Evolutionary conservation across 2,329 filamentous ascomycete genomes (phyloP), one percentile per base, ranked within the genome.

Genomic region (Hypoxylon sp.): DNA sequence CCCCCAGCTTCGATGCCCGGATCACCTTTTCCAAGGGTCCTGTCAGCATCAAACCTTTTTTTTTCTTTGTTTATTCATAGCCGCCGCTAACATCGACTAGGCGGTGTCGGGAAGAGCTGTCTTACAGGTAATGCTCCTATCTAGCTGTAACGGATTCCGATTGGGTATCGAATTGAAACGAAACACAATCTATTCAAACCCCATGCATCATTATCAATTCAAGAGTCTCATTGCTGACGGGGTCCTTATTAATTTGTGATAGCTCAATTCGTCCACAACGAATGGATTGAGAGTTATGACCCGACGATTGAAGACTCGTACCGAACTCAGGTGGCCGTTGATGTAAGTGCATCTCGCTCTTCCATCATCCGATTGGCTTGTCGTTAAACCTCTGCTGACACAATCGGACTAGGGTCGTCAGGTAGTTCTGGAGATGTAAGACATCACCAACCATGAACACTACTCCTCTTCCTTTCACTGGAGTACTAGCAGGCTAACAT

Each of bases 221-320:
- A 42, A 39, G 32, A 51, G 61, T 65, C 35, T 24, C 42, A 55
- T 58, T 63, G 27, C 65, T 65, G 53, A 68, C 67, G 50, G 32
- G 54, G 56, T 39, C 62, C 67, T 56, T 69, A 65, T 47, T 66
- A 13, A 58, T 71, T 72, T 73, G 65, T 74, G 72, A 76, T 76
- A 93, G 93, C 94, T 76, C 93, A 97, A 85, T 97, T 97, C 76
- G 93, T 97, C 57, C 93, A 96, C 80, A 94, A 96, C 82, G 92
- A 97, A 75, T 97, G 93, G 92, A 95, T 97, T 78, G 93, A 97
- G 80, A 92, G 89, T 79, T 93, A 93, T 81, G 91, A 93, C 79
- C 91, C 91, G 15, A 93, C 91, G 17, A 93, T 93, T 74, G 91
- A 93, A 78, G 91, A 93, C 79, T 92, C 91, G 31, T 93, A 93